Evolutionary conservation across 176 grass and related monocot genomes (phyloP).

Genomic region (Ananas comosus): DNA sequence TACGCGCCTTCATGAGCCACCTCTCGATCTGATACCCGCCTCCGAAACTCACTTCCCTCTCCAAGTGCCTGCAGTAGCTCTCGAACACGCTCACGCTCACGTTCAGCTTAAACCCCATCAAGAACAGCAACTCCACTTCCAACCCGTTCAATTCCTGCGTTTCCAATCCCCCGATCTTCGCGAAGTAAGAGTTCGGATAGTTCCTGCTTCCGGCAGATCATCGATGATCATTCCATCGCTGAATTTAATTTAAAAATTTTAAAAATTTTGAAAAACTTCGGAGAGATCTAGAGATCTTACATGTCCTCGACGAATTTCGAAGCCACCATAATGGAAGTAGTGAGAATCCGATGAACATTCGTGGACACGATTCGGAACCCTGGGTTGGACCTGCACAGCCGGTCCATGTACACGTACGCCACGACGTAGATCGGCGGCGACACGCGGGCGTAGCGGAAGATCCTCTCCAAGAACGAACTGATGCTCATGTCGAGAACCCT

Average conservation of each 20-base stretch:
- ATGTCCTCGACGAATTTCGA: conserved; percentile 91
- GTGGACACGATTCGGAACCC: conserved; percentile 34
- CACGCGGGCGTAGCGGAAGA: conserved; percentile 54
- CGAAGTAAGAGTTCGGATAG: conserved; percentile 78
- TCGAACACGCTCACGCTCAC: conserved; percentile 57
- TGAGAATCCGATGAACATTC: conserved; percentile 81
- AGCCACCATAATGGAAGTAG: conserved; percentile 56
- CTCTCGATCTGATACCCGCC: conserved; percentile 55
- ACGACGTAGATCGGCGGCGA: conserved; percentile 74
- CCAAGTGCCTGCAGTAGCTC: conserved; percentile 74
- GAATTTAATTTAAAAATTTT: no score
- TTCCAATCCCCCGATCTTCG: conserved; percentile 53
- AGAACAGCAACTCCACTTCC: conserved; percentile 79
- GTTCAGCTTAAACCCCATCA: conserved; percentile 78
- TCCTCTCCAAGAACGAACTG: conserved; percentile 54
- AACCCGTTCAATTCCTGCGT: conserved; percentile 48
- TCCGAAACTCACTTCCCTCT: conserved; percentile 70
- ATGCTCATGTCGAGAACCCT: conserved; percentile 65
- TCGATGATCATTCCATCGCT: background rate
- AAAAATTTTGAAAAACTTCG: no score
- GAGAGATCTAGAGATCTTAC: conserved; percentile 13
- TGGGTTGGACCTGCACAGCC: conserved; percentile 39
- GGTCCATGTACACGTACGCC: conserved; percentile 90
- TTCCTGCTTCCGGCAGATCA: conserved; percentile 22
- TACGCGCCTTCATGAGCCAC: conserved; percentile 32